Evolutionary conservation across 2,329 filamentous ascomycete genomes (phyloP), one percentile per base, ranked within the genome.

Genomic region (Capronia epimyces): DNA sequence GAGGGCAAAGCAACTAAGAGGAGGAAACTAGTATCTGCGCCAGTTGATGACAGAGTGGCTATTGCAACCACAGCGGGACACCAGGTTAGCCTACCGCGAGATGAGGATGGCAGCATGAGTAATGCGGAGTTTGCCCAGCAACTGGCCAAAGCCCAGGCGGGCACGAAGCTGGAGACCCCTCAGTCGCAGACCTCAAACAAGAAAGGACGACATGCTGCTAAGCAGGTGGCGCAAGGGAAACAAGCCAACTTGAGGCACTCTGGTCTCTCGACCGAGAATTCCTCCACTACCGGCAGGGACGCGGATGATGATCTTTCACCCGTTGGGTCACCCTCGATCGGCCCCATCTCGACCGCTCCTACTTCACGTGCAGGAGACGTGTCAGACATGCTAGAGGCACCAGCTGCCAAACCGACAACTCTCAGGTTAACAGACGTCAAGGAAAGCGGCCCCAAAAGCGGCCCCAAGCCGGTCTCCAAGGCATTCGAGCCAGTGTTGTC

Each of bases 321-420:
- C 6, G 75, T 78, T 51, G 75, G 75, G 39, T 90, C 87, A 9
- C 86, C 88, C 25, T 67, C 72, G 31, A 66, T 64, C 37, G 59
- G 63, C 16, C 56, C 66, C 18, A 62, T 65, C 22, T 52, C 60
- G 47, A 60, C 53, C 44, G 52, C 78, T 18, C 66, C 62, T 29
- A 73, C 80, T n/a, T 75, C 74, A 12, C 76, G 80, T 51, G 77
- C 79, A 53, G 81, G 79, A 48, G 87, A 87, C 65, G 81, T 96
- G 50, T 86, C 86, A 48, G 91, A 96, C 70, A 97, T 97, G 91
- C 82, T 97, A 13, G 89, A 95, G 70, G 75, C 85, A 43, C 71
- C 80, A 37, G 69, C 80, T 2, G 67, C 81, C 32, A 85, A 81
- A 47, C 86, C 89, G 20, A 83, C 83, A 0, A 81, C 94, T 42